Evolutionary conservation across 495 filamentous ascomycete species (phyloP), one percentile per base, ranked within the genome.

Genomic region (Aspergillus heteromorphus): DNA sequence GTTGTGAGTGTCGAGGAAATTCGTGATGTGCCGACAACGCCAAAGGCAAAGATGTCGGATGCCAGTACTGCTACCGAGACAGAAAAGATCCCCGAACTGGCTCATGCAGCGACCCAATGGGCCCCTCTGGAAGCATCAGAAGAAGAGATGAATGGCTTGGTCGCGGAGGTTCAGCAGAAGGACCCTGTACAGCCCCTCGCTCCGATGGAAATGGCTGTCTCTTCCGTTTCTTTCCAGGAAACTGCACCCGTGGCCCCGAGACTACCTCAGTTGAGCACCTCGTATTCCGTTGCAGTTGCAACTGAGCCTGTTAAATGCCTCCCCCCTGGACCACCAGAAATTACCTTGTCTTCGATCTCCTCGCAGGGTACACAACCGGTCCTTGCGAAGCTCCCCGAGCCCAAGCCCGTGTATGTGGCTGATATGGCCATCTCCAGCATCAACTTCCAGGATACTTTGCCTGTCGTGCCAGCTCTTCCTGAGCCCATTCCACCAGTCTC

Each of bases 101-200:
- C 67, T 41, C 67, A 62, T 54, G 70, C 72, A 40, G 65, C 59
- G 49, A 73, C 72, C 19, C 72, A 73, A 31, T 71, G 65, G 65
- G 73, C 68, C 20, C 67, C 72, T 14, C 49, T 64, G 19, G 72
- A 70, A 51, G 49, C 61, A 17, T 45, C 45, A 7, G 20, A 53
- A 11, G 58, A 57, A 47, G 8, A 29, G 0, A 65, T 68, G 71
- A 71, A 73, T 54, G 65, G 73, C 9, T 55, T 55, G 23, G 58
- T 48, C 14, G 34, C 45, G 13, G 54, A 58, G 14, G 52, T 19
- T 4, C 55, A 61, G 31, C 56, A 41, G 20, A 55, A 58, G 18
- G 62, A 60, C 50, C 54, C 53, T 20, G 43, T 43, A 38, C 54
- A 49, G 23, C 61, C 63, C 50, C 48, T 58, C 16, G 55, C 60